Evolutionary conservation across 805 yeast species (phyloP), one percentile per base, ranked within the genome.

Genomic region (Gaillardinia entomophila): DNA sequence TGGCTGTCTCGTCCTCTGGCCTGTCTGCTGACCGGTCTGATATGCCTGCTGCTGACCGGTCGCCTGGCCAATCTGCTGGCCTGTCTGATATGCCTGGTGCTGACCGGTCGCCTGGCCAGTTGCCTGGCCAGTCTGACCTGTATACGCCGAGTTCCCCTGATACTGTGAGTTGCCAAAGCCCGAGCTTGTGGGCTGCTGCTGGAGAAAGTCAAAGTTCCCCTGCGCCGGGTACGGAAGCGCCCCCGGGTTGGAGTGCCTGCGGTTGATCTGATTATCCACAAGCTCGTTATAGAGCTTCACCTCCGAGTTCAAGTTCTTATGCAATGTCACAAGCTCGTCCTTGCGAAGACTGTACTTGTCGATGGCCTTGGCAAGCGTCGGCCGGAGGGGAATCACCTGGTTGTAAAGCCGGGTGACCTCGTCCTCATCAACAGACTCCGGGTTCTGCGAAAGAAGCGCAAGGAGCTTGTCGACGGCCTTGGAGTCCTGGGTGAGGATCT

Each of bases 331-430:
- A 38, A 90, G 62, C 41, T 90, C 97, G 45, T 88, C 84, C 51
- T 82, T 77, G 48, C 86, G 75, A 28, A 75, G 71, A 24, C 86
- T 72, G 55, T 86, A 83, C 54, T 84, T 77, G 36, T 86, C 96
- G 40, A 92, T 76, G 46, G 79, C 61, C 47, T 75, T 75, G 12
- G 85, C 85, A 38, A 92, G 66, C 39, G 77, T 73, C 0, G 88
- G 86, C 41, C 95, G 77, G 31, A 86, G 62, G 4, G 88, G 77
- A 12, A 82, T 72, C 1, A 88, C 68, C 11, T 77, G 71, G 32
- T 87, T 85, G 53, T 89, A 84, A 38, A 86, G 61, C 22, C 66
- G 64, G 38, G 87, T 88, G 16, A 90, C 68, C 34, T 70, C 71
- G 34, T 85, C 88, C 30, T 79, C 84, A 42, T 77, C 55, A 3